phyloP scores from a whole-genome alignment of 1,284 basidiomycete genomes.

The Irpex sp. region DNA sequence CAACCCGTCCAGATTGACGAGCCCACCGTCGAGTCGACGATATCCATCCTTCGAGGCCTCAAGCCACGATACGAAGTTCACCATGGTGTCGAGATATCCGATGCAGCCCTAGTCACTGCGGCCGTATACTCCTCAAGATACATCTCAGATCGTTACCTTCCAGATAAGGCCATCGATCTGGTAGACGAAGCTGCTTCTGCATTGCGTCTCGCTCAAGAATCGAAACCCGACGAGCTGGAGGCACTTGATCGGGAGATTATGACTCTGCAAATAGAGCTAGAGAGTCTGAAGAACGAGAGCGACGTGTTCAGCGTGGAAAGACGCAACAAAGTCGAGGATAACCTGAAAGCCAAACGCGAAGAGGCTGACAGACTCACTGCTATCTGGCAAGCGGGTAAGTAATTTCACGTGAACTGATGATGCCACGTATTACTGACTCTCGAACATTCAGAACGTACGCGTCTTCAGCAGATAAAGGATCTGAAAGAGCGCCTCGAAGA shows the following conservation, averaged over 20 bases:
- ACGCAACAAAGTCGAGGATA: constrained; percentile 60
- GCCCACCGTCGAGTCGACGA: constrained; percentile 81
- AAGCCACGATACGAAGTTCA: constrained; percentile 87
- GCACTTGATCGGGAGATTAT: constrained; percentile 80
- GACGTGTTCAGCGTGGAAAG: constrained; percentile 82
- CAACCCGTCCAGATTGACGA: constrained; percentile 87
- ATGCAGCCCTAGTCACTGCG: constrained; percentile 85
- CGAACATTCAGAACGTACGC: constrained; percentile 58
- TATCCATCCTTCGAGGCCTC: constrained; percentile 86
- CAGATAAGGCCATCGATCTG: constrained; percentile 89
- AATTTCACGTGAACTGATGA: background rate
- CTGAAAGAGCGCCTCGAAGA: constrained; percentile 81
- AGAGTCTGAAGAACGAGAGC: constrained; percentile 85
- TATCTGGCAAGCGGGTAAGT: constrained; percentile 71
- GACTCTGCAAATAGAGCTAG: constrained; percentile 87
- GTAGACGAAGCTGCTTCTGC: constrained; percentile 89
- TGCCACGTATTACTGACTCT: background rate
- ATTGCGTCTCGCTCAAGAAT: constrained; percentile 88
- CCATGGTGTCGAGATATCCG: constrained; percentile 89
- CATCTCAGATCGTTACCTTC: constrained; percentile 82
- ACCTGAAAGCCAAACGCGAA: constrained; percentile 55
- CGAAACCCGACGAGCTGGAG: constrained; percentile 86
- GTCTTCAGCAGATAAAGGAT: constrained; percentile 76
- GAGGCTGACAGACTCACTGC: constrained; percentile 61
- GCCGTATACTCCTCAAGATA: constrained; percentile 82